Base-by-base conservation (phyloP, 176 grass and related monocot species). In the Pharus latifolius region DNA sequence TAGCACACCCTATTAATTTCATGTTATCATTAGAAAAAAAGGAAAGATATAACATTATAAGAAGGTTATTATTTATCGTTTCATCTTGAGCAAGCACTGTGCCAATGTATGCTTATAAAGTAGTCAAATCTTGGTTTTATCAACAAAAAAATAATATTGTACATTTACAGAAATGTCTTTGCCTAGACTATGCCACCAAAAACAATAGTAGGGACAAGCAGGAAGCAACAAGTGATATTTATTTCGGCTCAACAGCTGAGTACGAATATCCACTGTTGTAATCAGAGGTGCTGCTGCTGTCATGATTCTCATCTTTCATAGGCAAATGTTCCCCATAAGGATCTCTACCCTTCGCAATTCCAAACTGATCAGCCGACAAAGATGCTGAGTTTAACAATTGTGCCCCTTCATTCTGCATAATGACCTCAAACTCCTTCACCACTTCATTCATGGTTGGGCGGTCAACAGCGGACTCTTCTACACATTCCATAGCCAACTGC, bases 391-490 rank as follows among this genome's bases (percentile, higher is more conserved):
- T 60, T 32, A 60, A 57, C 15, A 77, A 68, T 2, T 59, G 34
- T 13, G n/a, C 6, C 50, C 69, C 82, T 33, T 90, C 78, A 64
- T 81, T 90, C 64, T 90, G 82, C 60, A 85, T 60, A 17, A 90
- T 85, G 17, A 62, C 59, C 74, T 90, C 87, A 18, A 90, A 79
- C 49, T 90, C 87, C 69, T 79, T 90, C 14, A 85, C 87, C 49
- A 85, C 78, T 35, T 85, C 73, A 61, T 82, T 90, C 87, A 85
- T 90, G 33, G 73, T 79, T 16, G 82, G 87, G 6, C 87, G 73
- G 68, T 82, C 46, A 67, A 48, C 82, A 52, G 69, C 74, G 19
- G 82, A 85, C 27, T 85, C 87, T 60, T 90, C 82, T 22, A 90
- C 82, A 42, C 87, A 90, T 49, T 69, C 73, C 78, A 90, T 75